Conservation (phyloP, 1,284 basidiomycete genomes). For the Pholiota adiposa region DNA sequence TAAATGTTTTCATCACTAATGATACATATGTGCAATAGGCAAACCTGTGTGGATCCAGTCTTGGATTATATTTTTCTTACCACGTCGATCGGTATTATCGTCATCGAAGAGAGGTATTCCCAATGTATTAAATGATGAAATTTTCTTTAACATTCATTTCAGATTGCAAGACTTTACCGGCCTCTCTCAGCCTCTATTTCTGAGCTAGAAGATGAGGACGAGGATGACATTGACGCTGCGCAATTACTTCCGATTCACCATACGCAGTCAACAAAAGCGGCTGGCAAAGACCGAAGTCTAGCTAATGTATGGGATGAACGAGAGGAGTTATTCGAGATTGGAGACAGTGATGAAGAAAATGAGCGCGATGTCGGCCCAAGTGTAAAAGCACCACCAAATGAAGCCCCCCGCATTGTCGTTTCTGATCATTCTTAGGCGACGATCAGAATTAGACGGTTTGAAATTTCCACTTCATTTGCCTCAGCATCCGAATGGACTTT, state of each 20-base stretch:
- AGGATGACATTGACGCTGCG: constrained; percentile 43
- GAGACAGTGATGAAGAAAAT: constrained; percentile 63
- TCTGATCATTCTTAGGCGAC: constrained; percentile 19
- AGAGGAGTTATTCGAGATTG: constrained; percentile 77
- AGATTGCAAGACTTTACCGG: constrained; percentile 78
- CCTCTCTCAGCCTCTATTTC: constrained; percentile 60
- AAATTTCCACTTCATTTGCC: too few species aligned
- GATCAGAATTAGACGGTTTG: background rate
- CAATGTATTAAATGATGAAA: background rate
- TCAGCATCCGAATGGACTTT: too few species aligned
- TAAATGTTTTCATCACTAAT: too few species aligned
- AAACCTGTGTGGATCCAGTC: constrained; percentile 77
- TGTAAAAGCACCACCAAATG: constrained; percentile 3
- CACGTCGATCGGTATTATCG: constrained; percentile 76
- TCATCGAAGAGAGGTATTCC: constrained; percentile 68
- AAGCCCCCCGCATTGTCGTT: constrained; percentile 27
- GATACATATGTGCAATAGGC: constrained; percentile 51
- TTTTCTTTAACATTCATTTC: background rate
- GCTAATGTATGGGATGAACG: constrained; percentile 78
- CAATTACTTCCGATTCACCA: constrained; percentile 63
- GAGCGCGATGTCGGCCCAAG: constrained; percentile 14
- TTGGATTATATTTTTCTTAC: constrained; percentile 73
- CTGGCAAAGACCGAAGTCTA: constrained; percentile 34
- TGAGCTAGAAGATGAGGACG: constrained; percentile 60
- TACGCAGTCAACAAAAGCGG: constrained; percentile 17